phyloP scores from a whole-genome alignment of 148 eudicot genomes.

The Euryodendron excelsum region DNA sequence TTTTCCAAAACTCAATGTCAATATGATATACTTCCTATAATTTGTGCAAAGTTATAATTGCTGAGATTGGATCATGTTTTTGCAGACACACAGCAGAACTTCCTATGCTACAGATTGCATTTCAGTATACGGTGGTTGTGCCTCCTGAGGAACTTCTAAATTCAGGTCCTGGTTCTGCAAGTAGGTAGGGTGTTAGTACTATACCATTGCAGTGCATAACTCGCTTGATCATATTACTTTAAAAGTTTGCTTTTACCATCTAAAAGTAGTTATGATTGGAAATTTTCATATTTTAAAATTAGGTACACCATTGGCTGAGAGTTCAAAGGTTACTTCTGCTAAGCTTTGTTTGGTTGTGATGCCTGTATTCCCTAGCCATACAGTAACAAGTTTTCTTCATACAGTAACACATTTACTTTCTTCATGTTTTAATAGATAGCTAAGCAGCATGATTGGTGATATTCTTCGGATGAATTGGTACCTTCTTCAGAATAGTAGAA shows the following conservation, averaged over 20 bases:
- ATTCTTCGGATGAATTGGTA: too few relatives aligned
- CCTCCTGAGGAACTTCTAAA: conserved; percentile 73
- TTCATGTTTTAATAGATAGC: too few relatives aligned
- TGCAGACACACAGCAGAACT: conserved; percentile 73
- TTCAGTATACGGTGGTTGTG: conserved; percentile 91
- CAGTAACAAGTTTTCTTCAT: neutral
- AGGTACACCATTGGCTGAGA: neutral
- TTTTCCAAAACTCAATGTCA: neutral
- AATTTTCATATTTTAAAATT: neutral
- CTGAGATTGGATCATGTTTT: conserved; percentile 12
- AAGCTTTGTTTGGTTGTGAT: conserved; percentile 8
- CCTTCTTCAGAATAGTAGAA: too few relatives aligned
- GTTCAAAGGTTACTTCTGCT: neutral
- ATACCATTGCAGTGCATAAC: neutral
- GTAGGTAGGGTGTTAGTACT: conserved; percentile 61
- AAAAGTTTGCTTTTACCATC: neutral
- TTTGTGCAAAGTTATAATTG: neutral
- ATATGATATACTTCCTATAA: neutral
- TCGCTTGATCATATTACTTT: too few relatives aligned
- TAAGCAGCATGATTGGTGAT: too few relatives aligned
- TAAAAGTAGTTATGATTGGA: neutral
- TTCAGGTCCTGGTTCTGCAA: conserved; percentile 55
- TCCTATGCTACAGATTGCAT: conserved; percentile 88
- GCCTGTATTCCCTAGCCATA: neutral
- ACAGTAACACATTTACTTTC: too few relatives aligned